Percentiles rank a stretch among this genome's conserved stretches.
Evolutionary conservation across 805 yeast genomes (phyloP).

Genomic region (Pichia gijzeniarum): DNA sequence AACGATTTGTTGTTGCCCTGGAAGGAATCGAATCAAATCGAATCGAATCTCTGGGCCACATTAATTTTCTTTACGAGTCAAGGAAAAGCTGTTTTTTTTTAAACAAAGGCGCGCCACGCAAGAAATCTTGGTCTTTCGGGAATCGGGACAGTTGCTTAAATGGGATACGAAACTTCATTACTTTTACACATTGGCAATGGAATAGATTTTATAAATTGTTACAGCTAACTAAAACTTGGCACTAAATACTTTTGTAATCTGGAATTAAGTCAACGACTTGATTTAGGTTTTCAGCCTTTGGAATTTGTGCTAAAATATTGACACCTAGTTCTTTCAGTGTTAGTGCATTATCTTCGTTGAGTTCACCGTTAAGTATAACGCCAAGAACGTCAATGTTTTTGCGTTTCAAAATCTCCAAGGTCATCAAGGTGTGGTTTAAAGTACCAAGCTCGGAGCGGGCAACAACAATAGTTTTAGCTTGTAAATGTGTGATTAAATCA

Average conservation of each 20-base stretch:
- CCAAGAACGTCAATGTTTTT: slow-evolving; percentile 4
- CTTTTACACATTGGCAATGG: too few relatives aligned
- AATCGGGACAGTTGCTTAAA: too few relatives aligned
- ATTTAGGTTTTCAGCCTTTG: slow-evolving; percentile 1
- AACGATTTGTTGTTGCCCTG: too few relatives aligned
- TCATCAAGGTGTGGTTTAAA: slow-evolving; percentile 9
- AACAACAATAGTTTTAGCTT: slow-evolving; percentile 14
- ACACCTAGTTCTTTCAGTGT: slow-evolving; percentile 7
- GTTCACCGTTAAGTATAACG: slow-evolving; percentile 7
- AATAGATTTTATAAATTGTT: too few relatives aligned
- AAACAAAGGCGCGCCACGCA: too few relatives aligned
- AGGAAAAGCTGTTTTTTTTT: too few relatives aligned
- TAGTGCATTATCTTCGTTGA: slow-evolving; percentile 4
- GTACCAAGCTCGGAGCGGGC: slow-evolving; percentile 15
- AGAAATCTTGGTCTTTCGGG: too few relatives aligned
- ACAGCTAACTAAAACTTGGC: background rate
- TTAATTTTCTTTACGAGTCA: too few relatives aligned
- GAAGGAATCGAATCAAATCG: too few relatives aligned
- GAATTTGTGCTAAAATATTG: slow-evolving; percentile 8
- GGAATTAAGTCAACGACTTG: slow-evolving; percentile 4
- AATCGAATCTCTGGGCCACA: too few relatives aligned
- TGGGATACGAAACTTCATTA: too few relatives aligned
- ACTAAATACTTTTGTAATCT: background rate
- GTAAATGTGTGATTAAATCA: slow-evolving; percentile 11
- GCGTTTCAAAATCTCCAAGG: slow-evolving; percentile 1